phyloP scores from a whole-genome alignment of 441 rosid genomes.

The Populus trichocarpa region DNA sequence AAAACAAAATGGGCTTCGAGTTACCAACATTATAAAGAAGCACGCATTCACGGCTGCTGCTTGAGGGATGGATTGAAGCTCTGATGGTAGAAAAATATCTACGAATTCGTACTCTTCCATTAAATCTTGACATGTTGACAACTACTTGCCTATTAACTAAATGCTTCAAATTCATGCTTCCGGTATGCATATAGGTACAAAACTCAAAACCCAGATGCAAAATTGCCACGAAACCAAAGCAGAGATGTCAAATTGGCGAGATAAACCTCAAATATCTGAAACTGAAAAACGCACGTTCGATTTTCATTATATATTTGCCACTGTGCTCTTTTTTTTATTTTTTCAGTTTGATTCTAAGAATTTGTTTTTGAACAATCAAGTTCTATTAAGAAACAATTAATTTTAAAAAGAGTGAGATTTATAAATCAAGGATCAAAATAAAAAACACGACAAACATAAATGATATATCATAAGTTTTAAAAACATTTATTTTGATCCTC shows the following conservation, averaged over 20 bases:
- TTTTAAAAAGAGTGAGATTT: too few species aligned
- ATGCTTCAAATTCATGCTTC: slow-evolving; percentile 40
- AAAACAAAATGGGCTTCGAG: slow-evolving; percentile 16
- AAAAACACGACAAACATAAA: too few species aligned
- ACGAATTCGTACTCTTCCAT: slow-evolving; percentile 21
- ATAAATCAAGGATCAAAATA: too few species aligned
- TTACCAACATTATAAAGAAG: slow-evolving; percentile 11
- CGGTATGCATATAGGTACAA: neutral
- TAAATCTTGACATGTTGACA: slow-evolving; percentile 33
- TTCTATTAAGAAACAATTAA: too few species aligned
- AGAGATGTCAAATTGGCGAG: neutral
- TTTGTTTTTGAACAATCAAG: too few species aligned
- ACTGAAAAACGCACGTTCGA: neutral
- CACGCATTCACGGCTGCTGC: slow-evolving; percentile 13
- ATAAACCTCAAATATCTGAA: neutral
- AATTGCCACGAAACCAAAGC: neutral
- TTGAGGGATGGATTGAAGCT: slow-evolving; percentile 19
- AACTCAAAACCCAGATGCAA: neutral
- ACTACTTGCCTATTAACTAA: slow-evolving; percentile 41
- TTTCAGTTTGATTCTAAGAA: too few species aligned
- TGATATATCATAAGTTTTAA: fast-evolving
- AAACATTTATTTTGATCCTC: fast-evolving
- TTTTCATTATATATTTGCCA: too few species aligned
- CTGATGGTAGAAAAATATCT: slow-evolving; percentile 31
- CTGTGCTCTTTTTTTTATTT: too few species aligned